Percentiles rank a stretch among this genome's conserved stretches.
These are phyloP conservation scores for Oryza officinalis DNA, from an alignment of 176 grass and related monocot species.

Conservation along the genomic window DNA sequence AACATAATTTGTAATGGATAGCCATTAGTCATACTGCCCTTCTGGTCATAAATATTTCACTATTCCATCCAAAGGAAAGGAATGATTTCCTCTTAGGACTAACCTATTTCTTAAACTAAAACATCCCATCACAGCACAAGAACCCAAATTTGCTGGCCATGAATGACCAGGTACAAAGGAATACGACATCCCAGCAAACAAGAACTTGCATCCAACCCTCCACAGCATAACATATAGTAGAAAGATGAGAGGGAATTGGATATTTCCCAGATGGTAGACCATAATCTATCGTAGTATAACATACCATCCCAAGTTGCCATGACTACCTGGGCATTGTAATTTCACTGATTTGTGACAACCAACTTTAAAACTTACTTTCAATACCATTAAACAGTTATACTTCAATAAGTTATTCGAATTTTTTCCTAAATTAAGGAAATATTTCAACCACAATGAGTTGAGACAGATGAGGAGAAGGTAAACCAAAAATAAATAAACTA, in stretches of 20 bases:
- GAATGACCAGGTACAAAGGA: background rate
- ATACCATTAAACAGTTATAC: constrained; percentile 6
- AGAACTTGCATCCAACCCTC: background rate
- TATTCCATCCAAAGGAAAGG: background rate
- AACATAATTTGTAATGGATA: background rate
- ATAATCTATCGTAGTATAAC: background rate
- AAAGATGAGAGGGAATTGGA: constrained; percentile 1
- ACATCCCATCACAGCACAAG: background rate
- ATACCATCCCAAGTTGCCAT: background rate
- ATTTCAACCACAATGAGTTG: background rate
- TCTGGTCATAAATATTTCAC: background rate
- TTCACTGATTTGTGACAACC: background rate
- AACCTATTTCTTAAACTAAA: background rate
- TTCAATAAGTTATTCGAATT: background rate
- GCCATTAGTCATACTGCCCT: background rate
- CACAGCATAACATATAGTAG: background rate
- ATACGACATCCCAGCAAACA: background rate
- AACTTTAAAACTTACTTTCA: background rate
- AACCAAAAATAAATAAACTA: constrained; percentile 8
- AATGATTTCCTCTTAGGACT: background rate
- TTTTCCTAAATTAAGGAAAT: background rate
- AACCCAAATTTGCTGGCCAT: background rate
- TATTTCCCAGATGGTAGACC: background rate
- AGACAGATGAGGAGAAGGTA: background rate
- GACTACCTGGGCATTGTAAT: background rate